Base-by-base conservation (phyloP, 2,329 filamentous ascomycete species). In the Fusarium sublunatum region DNA sequence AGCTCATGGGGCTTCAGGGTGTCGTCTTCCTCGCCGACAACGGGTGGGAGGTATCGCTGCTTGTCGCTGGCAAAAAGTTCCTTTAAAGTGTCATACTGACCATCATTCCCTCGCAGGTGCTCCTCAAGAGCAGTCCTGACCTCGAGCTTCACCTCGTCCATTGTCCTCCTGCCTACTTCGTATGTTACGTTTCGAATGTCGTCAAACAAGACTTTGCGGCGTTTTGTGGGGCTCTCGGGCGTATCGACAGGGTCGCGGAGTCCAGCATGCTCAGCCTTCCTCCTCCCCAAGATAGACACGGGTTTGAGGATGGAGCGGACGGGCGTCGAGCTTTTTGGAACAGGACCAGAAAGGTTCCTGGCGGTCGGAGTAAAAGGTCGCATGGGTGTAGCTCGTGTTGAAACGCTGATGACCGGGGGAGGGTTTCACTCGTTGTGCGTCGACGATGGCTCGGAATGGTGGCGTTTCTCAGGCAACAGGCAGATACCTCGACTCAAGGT, bases 51-150 rank as follows among this genome's bases (percentile, higher is more conserved):
- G 40, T 79, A 77, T 29, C 75, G 72, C 61, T 78, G 78, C 53
- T 77, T 79, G 58, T 84, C 82, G 59, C 81, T 81, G 50, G 78
- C 76, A 52, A 89, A 87, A 6, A 86, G 76, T 46, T 86, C 82
- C 70, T 87, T 88, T 44, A 89, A 75, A n/a, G 78, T 79, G 62
- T 88, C 83, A 73, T 88, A 88, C 32, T 83, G 84, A 60, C 86
- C 83, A 57, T 86, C 84, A 52, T 86, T 82, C 25, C 85, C 85
- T 44, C 78, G 79, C 28, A 79, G 75, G 70, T 88, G 85, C 38
- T 80, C 80, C 59, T 88, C 85, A 10, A 89, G 77, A 7, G 85
- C 83, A 43, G 79, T 80, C 55, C 78, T 77, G 41, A 88, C 83
- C 65, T 86, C 81, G 24, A 79, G 71, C 70, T 86, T 86, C 53